Percentiles rank a stretch among this genome's conserved stretches.
Evolutionary conservation across 495 filamentous ascomycete genomes (phyloP).

Genomic region (Tuber microsphaerosporum): DNA sequence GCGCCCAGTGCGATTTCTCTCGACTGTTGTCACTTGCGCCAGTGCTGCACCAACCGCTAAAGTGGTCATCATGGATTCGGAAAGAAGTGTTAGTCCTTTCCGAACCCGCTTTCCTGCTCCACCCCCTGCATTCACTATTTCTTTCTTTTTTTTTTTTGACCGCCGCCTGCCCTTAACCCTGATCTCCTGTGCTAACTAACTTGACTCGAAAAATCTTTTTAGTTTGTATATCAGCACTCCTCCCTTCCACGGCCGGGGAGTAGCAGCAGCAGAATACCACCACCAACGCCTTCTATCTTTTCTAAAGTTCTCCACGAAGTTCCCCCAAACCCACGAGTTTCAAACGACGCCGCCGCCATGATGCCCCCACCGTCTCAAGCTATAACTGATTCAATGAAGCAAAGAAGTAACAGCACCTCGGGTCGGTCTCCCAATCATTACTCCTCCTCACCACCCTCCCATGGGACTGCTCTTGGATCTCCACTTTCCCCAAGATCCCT

Average conservation of each 20-base stretch:
- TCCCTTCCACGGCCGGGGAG: constrained; percentile 37
- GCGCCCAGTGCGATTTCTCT: background rate
- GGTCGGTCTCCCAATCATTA: constrained; percentile 29
- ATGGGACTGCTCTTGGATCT: constrained; percentile 19
- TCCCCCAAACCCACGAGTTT: constrained; percentile 32
- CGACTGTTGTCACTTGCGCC: background rate
- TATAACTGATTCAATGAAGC: constrained; percentile 32
- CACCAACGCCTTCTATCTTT: constrained; percentile 13
- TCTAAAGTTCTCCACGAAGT: constrained; percentile 32
- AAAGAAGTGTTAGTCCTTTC: constrained; percentile 30
- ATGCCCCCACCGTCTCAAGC: constrained; percentile 40
- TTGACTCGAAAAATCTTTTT: constrained; percentile 16
- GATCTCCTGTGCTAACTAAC: constrained; percentile 23
- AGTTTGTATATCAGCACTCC: constrained; percentile 33
- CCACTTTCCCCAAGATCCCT: constrained; percentile 27
- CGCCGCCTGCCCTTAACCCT: constrained; percentile 8
- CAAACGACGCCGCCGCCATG: constrained; percentile 29
- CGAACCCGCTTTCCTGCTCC: background rate
- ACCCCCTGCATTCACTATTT: background rate
- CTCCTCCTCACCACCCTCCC: constrained; percentile 24
- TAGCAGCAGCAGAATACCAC: constrained; percentile 29
- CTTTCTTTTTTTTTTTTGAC: too few relatives aligned
- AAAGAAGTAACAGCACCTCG: constrained; percentile 24
- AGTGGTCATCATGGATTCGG: constrained; percentile 31
- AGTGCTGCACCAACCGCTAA: constrained; percentile 5